These are phyloP conservation scores for Fraxinus greggii DNA, from an alignment of 305 asterid species.

Conservation along the genomic window DNA sequence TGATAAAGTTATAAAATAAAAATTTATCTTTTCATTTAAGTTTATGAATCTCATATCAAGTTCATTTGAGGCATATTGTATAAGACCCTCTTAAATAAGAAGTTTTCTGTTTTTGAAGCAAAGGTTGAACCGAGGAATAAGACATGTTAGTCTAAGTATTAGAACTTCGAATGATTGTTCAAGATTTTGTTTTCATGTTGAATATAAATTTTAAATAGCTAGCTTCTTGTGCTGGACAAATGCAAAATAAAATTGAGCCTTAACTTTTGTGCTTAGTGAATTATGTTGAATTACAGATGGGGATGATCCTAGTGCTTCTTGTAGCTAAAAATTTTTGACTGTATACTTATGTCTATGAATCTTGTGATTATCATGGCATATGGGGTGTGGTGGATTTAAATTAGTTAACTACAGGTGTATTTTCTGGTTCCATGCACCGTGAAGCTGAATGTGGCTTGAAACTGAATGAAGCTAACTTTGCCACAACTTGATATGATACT, in stretches of 20 bases:
- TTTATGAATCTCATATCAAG: too few species aligned
- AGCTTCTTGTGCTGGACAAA: neutral
- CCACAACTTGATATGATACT: too few species aligned
- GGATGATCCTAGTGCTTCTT: constrained; percentile 13
- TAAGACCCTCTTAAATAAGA: too few species aligned
- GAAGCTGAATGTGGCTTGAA: too few species aligned
- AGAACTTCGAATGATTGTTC: too few species aligned
- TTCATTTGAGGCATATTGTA: too few species aligned
- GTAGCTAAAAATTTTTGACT: neutral
- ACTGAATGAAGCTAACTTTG: too few species aligned
- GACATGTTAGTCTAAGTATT: too few species aligned
- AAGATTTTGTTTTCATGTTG: neutral
- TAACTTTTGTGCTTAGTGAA: neutral
- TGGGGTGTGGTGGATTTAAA: neutral
- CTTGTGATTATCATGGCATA: constrained; percentile 1
- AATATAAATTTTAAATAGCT: too few species aligned
- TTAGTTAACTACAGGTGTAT: neutral
- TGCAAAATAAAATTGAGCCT: neutral
- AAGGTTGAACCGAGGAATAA: too few species aligned
- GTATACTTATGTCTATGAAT: neutral
- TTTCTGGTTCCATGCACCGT: neutral
- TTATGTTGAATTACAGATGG: neutral
- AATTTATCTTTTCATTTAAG: neutral
- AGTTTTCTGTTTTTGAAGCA: too few species aligned
- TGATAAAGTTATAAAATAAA: too few species aligned